Evolutionary conservation across 495 filamentous ascomycete species (phyloP).

Genomic region (Halenospora varia): DNA sequence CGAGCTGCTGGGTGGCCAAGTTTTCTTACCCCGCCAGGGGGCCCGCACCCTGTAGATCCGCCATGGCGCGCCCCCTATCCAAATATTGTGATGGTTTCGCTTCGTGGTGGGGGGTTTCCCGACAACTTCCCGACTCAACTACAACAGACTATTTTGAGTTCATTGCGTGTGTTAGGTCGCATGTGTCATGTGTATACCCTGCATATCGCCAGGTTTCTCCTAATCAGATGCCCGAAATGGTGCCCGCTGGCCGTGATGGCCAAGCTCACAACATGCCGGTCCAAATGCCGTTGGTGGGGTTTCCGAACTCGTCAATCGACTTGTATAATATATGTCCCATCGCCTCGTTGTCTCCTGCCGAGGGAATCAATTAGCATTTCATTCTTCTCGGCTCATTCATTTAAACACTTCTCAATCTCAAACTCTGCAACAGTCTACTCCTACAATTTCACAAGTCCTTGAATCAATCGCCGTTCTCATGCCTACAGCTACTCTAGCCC

Average conservation of each 20-base stretch:
- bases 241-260: neutral
- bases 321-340: neutral
- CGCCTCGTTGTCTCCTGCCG: neutral
- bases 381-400: neutral
- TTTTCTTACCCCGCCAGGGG: neutral
- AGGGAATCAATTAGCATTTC: neutral
- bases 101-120: neutral
- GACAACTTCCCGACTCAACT: neutral
- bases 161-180: neutral
- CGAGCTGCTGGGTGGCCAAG: neutral
- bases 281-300: neutral
- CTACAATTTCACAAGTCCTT: neutral
- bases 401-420: neutral
- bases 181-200: neutral
- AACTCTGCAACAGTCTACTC: neutral
- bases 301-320: neutral
- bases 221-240: neutral
- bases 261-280: neutral
- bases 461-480: neutral
- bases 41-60: neutral
- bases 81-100: neutral
- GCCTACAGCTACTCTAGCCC: neutral
- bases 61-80: neutral
- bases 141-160: neutral
- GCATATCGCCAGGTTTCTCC: neutral